These are phyloP conservation scores for Ceriops zippeliana DNA, from an alignment of 345 rosid genomes.

Conservation along the genomic window DNA sequence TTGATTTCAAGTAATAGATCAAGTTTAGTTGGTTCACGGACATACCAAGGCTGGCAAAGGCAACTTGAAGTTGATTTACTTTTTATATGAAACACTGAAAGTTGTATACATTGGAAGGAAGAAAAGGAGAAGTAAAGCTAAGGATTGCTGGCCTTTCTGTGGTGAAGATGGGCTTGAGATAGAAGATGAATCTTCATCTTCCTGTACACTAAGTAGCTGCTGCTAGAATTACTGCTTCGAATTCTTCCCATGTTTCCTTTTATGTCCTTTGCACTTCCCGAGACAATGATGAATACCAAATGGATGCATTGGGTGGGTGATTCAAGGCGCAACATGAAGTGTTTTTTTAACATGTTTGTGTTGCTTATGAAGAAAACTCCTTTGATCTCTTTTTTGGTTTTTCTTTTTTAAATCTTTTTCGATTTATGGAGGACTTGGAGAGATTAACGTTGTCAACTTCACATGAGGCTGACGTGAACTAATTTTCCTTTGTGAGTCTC, in stretches of 20 bases:
- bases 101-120: constrained; percentile 36
- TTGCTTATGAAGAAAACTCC: background rate
- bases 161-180: constrained; percentile 27
- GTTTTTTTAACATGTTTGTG: background rate
- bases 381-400: background rate
- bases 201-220: constrained; percentile 31
- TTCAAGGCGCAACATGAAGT: background rate
- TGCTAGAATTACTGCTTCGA: constrained; percentile 18
- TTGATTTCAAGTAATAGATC: constrained; percentile 4
- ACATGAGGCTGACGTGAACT: too few relatives aligned
- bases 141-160: constrained; percentile 11
- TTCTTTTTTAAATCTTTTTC: too few relatives aligned
- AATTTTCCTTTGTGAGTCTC: too few relatives aligned
- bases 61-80: constrained; percentile 29
- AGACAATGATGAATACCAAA: background rate
- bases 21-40: constrained; percentile 8
- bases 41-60: constrained; percentile 12
- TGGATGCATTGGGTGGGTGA: background rate
- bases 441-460: too few relatives aligned
- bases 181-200: constrained; percentile 18
- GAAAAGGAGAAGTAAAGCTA: constrained; percentile 29
- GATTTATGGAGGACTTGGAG: too few relatives aligned
- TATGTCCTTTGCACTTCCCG: background rate
- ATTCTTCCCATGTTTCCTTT: constrained; percentile 4
- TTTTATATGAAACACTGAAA: constrained; percentile 24